Percentiles rank a stretch among this genome's conserved stretches.
Conservation (phyloP, 2,329 filamentous ascomycete species). For the Calonectria montana region DNA sequence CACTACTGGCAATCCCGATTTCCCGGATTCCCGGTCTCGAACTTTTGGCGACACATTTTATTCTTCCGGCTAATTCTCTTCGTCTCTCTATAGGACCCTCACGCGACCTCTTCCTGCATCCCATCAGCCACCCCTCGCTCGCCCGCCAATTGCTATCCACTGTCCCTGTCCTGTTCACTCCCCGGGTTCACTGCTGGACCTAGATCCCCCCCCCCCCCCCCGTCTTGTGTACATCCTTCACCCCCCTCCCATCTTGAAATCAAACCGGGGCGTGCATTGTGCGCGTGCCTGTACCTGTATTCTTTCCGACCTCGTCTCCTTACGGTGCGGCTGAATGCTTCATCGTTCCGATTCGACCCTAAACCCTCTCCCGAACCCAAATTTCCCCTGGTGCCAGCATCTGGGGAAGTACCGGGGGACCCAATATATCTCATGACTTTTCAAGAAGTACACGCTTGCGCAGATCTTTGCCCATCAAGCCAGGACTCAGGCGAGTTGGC, state of each 20-base stretch:
- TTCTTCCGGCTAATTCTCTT: not conserved
- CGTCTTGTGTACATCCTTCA: too few relatives aligned
- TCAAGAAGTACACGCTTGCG: not conserved
- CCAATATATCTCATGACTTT: not conserved
- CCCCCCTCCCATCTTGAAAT: too few relatives aligned
- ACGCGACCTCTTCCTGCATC: slow-evolving; percentile 23
- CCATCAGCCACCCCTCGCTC: not conserved
- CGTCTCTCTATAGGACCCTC: not conserved
- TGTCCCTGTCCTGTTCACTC: not conserved
- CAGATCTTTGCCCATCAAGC: not conserved
- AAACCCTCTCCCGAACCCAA: not conserved
- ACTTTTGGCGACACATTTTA: not conserved
- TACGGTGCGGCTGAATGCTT: not conserved
- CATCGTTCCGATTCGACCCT: not conserved
- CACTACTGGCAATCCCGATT: not conserved
- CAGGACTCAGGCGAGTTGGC: not conserved
- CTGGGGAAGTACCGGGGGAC: too few relatives aligned
- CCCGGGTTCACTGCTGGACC: not conserved
- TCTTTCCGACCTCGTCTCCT: not conserved
- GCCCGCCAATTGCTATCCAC: not conserved
- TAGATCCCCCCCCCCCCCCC: not conserved
- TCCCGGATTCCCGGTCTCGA: not conserved
- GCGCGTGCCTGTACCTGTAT: not conserved
- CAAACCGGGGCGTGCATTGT: not conserved
- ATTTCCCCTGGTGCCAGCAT: not conserved